These are phyloP conservation scores for Phytopythium helicoides DNA, from an alignment of 352 stramenopile genomes.

Conservation along the genomic window DNA sequence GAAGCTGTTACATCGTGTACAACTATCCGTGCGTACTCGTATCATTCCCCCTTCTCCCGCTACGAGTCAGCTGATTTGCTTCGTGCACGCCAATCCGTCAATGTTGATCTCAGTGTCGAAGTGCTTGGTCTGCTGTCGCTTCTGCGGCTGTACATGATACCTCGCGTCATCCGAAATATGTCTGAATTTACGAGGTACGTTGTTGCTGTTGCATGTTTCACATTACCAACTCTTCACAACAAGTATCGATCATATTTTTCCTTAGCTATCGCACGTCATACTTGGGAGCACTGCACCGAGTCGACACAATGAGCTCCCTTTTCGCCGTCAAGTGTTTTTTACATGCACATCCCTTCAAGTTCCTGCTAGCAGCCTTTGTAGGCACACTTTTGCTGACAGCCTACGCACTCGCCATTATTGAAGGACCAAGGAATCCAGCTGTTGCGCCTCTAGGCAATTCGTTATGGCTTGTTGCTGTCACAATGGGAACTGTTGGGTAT, in stretches of 20 bases:
- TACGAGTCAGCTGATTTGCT: too few species aligned
- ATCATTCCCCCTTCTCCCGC: not conserved
- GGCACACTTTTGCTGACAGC: slow-evolving; percentile 47
- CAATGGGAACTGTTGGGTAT: slow-evolving; percentile 78
- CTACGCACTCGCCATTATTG: slow-evolving; percentile 66
- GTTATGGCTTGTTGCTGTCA: slow-evolving; percentile 69
- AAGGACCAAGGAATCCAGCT: slow-evolving; percentile 60
- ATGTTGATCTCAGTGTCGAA: slow-evolving; percentile 39
- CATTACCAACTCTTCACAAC: not conserved
- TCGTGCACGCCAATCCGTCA: too few species aligned
- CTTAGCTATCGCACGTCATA: slow-evolving; percentile 75
- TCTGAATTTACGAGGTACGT: slow-evolving; percentile 71
- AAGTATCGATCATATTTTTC: not conserved
- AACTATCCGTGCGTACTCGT: slow-evolving; percentile 51
- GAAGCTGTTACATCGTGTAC: slow-evolving; percentile 67
- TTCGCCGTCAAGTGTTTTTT: slow-evolving; percentile 84
- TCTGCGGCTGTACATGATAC: slow-evolving; percentile 76
- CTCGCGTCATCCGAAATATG: slow-evolving; percentile 68
- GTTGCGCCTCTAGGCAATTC: slow-evolving; percentile 57
- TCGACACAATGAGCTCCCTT: slow-evolving; percentile 74
- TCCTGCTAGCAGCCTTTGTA: slow-evolving; percentile 43
- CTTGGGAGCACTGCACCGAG: slow-evolving; percentile 64
- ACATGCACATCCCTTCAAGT: slow-evolving; percentile 58
- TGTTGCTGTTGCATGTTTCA: not conserved
- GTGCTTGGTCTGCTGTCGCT: slow-evolving; percentile 62